These are phyloP conservation scores for Trichosporon ovoides DNA, from an alignment of 1,284 basidiomycete species.

Conservation along the genomic window DNA sequence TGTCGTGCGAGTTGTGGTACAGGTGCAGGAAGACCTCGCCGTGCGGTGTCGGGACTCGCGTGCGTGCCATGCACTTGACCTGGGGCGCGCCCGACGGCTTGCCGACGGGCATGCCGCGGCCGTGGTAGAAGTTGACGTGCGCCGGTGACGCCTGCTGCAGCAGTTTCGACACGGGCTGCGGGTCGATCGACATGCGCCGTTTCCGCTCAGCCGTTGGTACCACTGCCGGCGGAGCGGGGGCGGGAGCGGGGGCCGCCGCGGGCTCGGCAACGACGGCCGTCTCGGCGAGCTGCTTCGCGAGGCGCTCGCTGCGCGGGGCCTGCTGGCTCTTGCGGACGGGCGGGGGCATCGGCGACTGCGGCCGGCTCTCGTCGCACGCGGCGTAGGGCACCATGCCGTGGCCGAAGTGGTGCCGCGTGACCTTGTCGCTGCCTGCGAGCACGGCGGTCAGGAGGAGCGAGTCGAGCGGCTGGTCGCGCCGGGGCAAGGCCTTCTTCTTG, in stretches of 20 bases:
- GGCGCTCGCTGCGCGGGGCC: constrained; percentile 42
- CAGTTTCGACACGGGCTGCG: constrained; percentile 36
- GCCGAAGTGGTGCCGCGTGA: constrained; percentile 46
- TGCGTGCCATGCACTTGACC: constrained; percentile 80
- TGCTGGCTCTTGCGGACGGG: constrained; percentile 31
- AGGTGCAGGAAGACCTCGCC: constrained; percentile 90
- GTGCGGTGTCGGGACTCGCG: constrained; percentile 93
- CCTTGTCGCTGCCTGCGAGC: constrained; percentile 39
- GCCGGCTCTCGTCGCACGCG: constrained; percentile 41
- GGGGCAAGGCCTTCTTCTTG: constrained; percentile 3
- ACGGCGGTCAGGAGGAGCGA: constrained; percentile 46
- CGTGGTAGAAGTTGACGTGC: constrained; percentile 16
- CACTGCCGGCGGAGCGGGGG: too few species aligned
- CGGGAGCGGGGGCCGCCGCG: not conserved
- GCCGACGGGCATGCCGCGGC: constrained; percentile 13
- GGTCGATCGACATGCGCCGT: constrained; percentile 45
- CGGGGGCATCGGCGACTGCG: constrained; percentile 27
- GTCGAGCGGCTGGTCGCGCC: constrained; percentile 33
- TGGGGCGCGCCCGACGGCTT: constrained; percentile 20
- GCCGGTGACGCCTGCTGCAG: constrained; percentile 35
- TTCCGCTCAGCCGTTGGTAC: constrained; percentile 16
- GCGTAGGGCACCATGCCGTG: constrained; percentile 45
- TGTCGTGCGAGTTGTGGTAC: constrained; percentile 71
- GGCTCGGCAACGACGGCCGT: not conserved
- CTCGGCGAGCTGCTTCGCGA: constrained; percentile 19